Evolutionary conservation across 768 basidiomycete species (phyloP).

Genomic region (Calvatia gigantea): DNA sequence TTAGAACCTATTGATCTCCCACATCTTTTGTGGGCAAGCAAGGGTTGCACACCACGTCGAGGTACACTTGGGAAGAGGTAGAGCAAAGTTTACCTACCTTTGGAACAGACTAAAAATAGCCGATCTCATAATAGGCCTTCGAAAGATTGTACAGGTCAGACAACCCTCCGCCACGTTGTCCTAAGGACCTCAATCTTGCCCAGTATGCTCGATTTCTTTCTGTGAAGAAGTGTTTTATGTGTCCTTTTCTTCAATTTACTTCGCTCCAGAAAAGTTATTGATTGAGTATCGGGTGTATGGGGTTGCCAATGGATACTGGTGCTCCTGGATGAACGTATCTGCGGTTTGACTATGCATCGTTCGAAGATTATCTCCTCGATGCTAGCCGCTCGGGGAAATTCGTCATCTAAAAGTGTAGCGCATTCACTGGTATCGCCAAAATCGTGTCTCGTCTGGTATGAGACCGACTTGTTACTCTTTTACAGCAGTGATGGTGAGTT

Average conservation of each 20-base stretch:
- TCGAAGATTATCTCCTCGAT: slow-evolving; percentile 1
- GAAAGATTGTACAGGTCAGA: slow-evolving; percentile 14
- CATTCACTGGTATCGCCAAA: neutral
- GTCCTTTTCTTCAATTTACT: no score
- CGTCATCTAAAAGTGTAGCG: neutral
- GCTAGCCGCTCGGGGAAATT: neutral
- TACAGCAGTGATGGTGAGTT: neutral
- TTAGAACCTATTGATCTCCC: slow-evolving; percentile 37
- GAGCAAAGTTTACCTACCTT: no score
- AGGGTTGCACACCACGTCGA: slow-evolving; percentile 19
- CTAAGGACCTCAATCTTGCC: slow-evolving; percentile 26
- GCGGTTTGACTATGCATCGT: neutral
- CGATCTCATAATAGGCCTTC: slow-evolving; percentile 23
- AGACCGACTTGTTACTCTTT: neutral
- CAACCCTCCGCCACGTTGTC: slow-evolving; percentile 22
- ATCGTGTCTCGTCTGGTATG: neutral
- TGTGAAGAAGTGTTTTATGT: slow-evolving; percentile 13
- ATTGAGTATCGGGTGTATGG: no score
- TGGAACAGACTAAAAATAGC: no score
- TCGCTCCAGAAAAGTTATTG: no score
- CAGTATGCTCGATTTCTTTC: slow-evolving; percentile 34
- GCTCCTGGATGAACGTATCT: no score
- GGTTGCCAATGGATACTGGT: no score
- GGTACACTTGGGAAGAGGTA: slow-evolving; percentile 30
- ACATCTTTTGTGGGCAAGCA: slow-evolving; percentile 32